Evolutionary conservation across 176 grass and related monocot species (phyloP), one percentile per base, ranked within the genome.

Genomic region (Saccharum spontaneum): DNA sequence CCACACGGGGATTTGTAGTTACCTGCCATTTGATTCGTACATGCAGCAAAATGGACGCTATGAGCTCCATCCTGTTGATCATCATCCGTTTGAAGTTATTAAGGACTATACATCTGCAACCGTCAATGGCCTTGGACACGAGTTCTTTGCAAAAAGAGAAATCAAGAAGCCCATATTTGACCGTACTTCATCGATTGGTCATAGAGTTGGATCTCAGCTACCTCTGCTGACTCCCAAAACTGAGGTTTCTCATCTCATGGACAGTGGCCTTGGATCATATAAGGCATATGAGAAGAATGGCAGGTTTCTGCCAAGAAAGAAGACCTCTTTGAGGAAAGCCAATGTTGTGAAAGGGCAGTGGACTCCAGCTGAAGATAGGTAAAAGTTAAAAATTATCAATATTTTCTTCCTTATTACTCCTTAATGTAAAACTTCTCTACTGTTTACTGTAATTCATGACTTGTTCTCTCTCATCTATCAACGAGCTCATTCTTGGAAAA

Each of bases 331-430:
- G 48, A 98, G 94, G 81, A 94, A 89, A 66, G 64, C 75, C 60
- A 90, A 90, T 28, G 82, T 92, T 84, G 91, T 95, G 22, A 98
- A 98, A 88, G 97, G 97, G 22, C 97, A 98, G 79, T 98, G 97
- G 93, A 98, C 93, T 31, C 81, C 82, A n/a, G 93, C 92, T 39
- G 93, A 95, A 82, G 93, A 95, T 81, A 95, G 97, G 97, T 89
- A 90, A 62, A 20, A 55, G 50, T 55, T 55, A 55, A 20, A 49
- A 45, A 57, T 1, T 41, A 17, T 61, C 33, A 11, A 37, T 54
- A 30, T 4, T 73, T 82, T 11, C 9, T 68, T 45, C 2, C 54
- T 55, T 38, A 23, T 34, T 55, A 36, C 34, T 20, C 36, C 68
- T 45, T 37, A 74, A 78, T 31, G 16, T 22, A 18, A 5, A 75